Percentiles rank a stretch among this genome's conserved stretches.
Evolutionary conservation across 768 basidiomycete genomes (phyloP).

Genomic region (Suillus clintonianus): DNA sequence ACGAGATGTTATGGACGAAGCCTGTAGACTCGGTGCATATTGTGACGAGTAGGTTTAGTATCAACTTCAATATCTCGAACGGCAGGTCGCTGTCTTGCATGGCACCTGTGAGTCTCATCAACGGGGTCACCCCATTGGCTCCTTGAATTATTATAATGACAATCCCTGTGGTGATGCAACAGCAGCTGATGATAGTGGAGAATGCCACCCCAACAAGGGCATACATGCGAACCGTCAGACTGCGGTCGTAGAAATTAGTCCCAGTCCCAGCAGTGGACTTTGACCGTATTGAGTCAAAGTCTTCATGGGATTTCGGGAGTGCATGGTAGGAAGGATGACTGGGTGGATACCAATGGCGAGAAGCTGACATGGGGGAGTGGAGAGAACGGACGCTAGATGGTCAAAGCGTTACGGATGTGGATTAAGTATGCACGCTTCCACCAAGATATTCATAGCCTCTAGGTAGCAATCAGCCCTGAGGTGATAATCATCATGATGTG

Average conservation of each 20-base stretch:
- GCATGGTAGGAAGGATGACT: not conserved
- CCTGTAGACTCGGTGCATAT: no score
- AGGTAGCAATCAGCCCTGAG: no score
- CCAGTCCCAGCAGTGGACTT: conserved; percentile 1
- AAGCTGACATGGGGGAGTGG: not conserved
- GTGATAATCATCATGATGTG: no score
- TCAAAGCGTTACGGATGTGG: not conserved
- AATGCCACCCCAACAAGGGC: conserved; percentile 26
- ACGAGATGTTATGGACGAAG: no score
- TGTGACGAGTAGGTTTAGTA: no score
- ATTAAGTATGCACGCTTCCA: not conserved
- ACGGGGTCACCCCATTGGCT: not conserved
- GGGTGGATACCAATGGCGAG: not conserved
- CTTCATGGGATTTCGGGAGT: not conserved
- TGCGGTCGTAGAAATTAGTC: no score
- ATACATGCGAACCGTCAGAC: conserved; percentile 15
- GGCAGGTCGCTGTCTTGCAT: no score
- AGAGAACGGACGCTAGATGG: not conserved
- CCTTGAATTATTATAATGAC: not conserved
- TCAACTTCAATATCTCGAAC: no score
- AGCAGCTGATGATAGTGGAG: conserved; percentile 19
- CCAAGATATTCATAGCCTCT: no score
- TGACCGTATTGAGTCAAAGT: not conserved
- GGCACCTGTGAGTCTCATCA: no score
- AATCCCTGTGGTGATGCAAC: conserved; percentile 25